phyloP scores from a whole-genome alignment of 2,329 filamentous ascomycete genomes.

The Colletotrichum endophyticum region DNA sequence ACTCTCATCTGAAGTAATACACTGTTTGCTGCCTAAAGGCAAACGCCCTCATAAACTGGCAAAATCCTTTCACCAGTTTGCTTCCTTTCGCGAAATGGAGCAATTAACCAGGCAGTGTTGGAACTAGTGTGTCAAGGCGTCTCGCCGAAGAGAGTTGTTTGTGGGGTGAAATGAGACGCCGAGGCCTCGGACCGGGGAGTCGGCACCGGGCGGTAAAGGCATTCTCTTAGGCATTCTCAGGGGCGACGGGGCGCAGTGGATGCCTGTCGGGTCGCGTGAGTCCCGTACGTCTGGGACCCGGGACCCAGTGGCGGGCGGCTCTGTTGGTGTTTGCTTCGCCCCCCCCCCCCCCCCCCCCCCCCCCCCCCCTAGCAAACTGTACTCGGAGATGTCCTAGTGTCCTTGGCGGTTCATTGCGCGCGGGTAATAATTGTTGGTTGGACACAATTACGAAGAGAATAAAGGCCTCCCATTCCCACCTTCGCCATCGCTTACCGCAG shows the following conservation, averaged over 20 bases:
- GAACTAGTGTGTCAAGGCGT: neutral
- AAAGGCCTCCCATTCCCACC: neutral
- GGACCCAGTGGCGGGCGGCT: neutral
- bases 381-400: neutral
- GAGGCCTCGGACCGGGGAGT: neutral
- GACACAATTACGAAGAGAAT: neutral
- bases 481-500: neutral
- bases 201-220: neutral
- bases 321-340: neutral
- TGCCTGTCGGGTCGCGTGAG: neutral
- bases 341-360: neutral
- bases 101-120: neutral
- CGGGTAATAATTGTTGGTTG: neutral
- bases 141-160: neutral
- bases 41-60: neutral
- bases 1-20: neutral
- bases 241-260: neutral
- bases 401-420: neutral
- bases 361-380: neutral
- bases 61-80: neutral
- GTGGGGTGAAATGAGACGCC: neutral
- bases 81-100: neutral
- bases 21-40: neutral
- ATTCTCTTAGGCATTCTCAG: neutral
- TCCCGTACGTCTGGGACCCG: neutral